phyloP scores from a whole-genome alignment of 306 rosid species.

The cucumber (Cucumis sativus) region DNA sequence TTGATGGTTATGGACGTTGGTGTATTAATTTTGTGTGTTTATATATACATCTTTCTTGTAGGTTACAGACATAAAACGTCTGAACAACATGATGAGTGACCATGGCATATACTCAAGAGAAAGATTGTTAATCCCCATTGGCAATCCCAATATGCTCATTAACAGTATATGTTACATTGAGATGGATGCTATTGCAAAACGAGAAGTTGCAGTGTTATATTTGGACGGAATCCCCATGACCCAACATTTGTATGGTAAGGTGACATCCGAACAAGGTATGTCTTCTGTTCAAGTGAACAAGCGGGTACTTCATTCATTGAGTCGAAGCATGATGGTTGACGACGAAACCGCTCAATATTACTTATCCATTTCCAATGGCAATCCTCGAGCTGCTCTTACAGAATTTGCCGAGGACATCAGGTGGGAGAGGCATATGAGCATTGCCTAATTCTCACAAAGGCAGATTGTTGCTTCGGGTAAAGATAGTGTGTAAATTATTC shows the following conservation, averaged over 20 bases:
- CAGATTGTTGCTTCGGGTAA: not conserved
- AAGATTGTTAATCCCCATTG: slow-evolving; percentile 71
- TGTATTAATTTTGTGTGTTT: not conserved
- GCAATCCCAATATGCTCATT: slow-evolving; percentile 42
- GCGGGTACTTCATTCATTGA: slow-evolving; percentile 58
- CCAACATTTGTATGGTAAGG: not conserved
- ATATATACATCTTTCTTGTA: slow-evolving; percentile 9
- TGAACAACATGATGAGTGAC: slow-evolving; percentile 97
- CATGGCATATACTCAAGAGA: slow-evolving; percentile 92
- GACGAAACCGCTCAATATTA: slow-evolving; percentile 82
- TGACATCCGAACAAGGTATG: slow-evolving; percentile 7
- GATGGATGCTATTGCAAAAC: slow-evolving; percentile 60
- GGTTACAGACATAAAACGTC: slow-evolving; percentile 77
- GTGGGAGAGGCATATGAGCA: slow-evolving; percentile 61
- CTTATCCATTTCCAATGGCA: slow-evolving; percentile 65
- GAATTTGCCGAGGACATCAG: slow-evolving; percentile 62
- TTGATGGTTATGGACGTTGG: not conserved
- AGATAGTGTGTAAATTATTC: not conserved
- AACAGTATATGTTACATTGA: slow-evolving; percentile 63
- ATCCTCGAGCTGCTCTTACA: slow-evolving; percentile 80
- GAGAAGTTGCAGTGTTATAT: slow-evolving; percentile 87
- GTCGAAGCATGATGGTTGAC: slow-evolving; percentile 82
- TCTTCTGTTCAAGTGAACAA: slow-evolving; percentile 51
- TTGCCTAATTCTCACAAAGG: slow-evolving; percentile 10
- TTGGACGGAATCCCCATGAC: slow-evolving; percentile 41